Percentiles rank a stretch among this genome's conserved stretches.
phyloP scores from a whole-genome alignment of 257 asterid species.

The Agastache rugosa region DNA sequence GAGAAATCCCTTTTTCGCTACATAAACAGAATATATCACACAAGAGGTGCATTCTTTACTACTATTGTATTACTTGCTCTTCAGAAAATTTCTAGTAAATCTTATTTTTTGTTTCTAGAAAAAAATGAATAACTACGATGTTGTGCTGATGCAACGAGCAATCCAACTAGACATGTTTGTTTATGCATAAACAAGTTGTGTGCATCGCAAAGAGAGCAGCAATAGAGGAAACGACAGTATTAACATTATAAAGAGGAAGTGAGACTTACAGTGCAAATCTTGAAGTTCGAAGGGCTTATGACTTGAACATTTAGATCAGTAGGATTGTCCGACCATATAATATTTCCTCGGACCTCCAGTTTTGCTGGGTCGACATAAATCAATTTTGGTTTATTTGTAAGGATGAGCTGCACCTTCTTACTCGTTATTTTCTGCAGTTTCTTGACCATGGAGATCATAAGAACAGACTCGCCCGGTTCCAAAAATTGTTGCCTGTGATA shows the following conservation, averaged over 20 bases:
- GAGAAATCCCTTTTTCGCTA: too few relatives aligned
- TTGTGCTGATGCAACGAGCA: neutral
- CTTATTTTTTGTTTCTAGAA: neutral
- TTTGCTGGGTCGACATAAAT: constrained; percentile 90
- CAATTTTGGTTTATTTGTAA: constrained; percentile 90
- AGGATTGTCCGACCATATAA: constrained; percentile 95
- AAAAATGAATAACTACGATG: neutral
- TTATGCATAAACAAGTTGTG: neutral
- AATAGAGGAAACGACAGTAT: constrained; percentile 8
- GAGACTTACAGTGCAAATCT: constrained; percentile 86
- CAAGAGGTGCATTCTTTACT: too few relatives aligned
- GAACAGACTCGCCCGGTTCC: constrained; percentile 97
- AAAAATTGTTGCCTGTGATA: constrained; percentile 92
- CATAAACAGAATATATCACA: too few relatives aligned
- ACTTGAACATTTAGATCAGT: constrained; percentile 90
- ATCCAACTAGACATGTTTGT: neutral
- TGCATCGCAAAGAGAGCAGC: neutral
- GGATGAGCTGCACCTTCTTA: constrained; percentile 98
- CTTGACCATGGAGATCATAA: constrained; percentile 96
- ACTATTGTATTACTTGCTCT: neutral
- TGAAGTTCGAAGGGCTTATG: constrained; percentile 78
- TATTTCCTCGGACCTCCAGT: constrained; percentile 76
- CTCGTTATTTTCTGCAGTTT: constrained; percentile 83
- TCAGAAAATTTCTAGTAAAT: neutral
- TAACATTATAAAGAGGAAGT: neutral